A percentile compares a stretch with the other conserved stretches of the same genome.
Conservation (phyloP, 169 alveolate species). For the Plasmodium billcollinsi region DNA sequence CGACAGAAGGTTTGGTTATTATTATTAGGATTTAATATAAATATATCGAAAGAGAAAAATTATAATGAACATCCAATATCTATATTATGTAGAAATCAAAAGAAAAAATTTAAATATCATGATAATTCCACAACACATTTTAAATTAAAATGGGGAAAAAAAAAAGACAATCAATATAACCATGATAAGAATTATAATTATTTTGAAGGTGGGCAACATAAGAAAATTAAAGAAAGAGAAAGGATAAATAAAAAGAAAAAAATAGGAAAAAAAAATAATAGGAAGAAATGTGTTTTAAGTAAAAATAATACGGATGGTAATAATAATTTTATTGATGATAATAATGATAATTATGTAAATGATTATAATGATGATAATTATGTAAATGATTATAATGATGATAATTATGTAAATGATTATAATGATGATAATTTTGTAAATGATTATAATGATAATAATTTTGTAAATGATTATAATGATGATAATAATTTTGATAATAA, state of each 20-base stretch:
- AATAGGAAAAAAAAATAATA: background rate
- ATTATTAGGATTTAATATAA: conserved; percentile 66
- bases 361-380: background rate
- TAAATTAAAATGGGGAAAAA: conserved; percentile 43
- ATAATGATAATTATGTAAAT: background rate
- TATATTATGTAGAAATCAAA: conserved; percentile 53
- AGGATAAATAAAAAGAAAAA: background rate
- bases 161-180: background rate
- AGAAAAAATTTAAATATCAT: conserved; percentile 14
- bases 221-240: background rate
- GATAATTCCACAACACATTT: conserved; percentile 14
- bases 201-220: background rate
- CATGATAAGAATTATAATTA: too few relatives aligned
- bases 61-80: conserved; percentile 73
- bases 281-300: background rate
- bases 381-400: background rate
- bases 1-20: conserved; percentile 69
- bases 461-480: too few relatives aligned
- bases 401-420: background rate
- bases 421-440: background rate
- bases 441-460: background rate
- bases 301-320: too few relatives aligned
- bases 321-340: too few relatives aligned
- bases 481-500: background rate
- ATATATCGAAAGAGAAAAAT: conserved; percentile 56